Conservation (phyloP, 768 basidiomycete species). For the Auricularia sp. region DNA sequence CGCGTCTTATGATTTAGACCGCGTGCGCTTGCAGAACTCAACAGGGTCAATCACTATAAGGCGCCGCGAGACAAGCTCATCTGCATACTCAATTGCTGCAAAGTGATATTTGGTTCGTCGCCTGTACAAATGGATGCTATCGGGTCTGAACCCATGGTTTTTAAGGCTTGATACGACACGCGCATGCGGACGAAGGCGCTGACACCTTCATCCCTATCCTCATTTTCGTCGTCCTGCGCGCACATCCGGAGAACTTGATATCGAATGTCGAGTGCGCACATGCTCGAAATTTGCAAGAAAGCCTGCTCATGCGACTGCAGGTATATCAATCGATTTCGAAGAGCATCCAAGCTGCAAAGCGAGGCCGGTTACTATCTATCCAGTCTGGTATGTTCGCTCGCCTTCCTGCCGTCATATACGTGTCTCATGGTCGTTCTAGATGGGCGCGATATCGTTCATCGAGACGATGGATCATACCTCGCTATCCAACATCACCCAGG, state of each 20-base stretch:
- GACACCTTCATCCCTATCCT: slow-evolving; percentile 92
- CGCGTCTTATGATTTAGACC: neutral
- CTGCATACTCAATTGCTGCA: slow-evolving; percentile 94
- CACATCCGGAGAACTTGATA: slow-evolving; percentile 87
- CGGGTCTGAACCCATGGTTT: slow-evolving; percentile 4
- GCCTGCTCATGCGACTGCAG: slow-evolving; percentile 29
- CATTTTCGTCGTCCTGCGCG: slow-evolving; percentile 86
- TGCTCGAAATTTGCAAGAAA: neutral
- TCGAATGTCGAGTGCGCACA: slow-evolving; percentile 85
- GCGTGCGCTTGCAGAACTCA: slow-evolving; percentile 47
- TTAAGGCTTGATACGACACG: slow-evolving; percentile 72
- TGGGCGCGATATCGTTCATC: slow-evolving; percentile 94
- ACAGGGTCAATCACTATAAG: slow-evolving; percentile 98
- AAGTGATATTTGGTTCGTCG: slow-evolving; percentile 90
- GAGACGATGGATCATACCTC: slow-evolving; percentile 97
- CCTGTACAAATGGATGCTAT: slow-evolving; percentile 5
- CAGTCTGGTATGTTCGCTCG: slow-evolving; percentile 56
- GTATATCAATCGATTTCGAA: slow-evolving; percentile 92
- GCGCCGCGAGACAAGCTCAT: slow-evolving; percentile 97
- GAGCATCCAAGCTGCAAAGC: slow-evolving; percentile 79
- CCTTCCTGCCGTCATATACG: neutral
- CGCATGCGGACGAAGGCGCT: slow-evolving; percentile 76
- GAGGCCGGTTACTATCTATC: slow-evolving; percentile 97
- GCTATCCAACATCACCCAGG: slow-evolving; percentile 86
- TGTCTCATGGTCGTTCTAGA: slow-evolving; percentile 34